Conservation (phyloP, 768 basidiomycete genomes). For the Lentinula lateritia region DNA sequence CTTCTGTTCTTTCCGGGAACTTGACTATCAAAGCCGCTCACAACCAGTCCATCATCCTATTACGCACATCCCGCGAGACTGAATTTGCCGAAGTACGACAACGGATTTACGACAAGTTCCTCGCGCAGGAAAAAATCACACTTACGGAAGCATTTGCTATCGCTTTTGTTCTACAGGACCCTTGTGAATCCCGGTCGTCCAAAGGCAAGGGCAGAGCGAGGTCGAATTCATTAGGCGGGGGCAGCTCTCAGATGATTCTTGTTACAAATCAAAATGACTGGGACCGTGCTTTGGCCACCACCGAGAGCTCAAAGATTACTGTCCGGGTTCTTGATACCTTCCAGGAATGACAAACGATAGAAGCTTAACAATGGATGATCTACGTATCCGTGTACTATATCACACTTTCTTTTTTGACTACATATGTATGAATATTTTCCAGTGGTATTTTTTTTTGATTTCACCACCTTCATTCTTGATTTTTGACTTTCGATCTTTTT, state of each 20-base stretch:
- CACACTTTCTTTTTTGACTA: neutral
- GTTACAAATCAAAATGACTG: conserved; percentile 57
- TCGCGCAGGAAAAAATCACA: conserved; percentile 50
- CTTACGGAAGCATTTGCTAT: conserved; percentile 53
- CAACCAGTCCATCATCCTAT: conserved; percentile 55
- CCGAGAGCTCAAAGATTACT: conserved; percentile 47
- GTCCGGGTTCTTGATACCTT: conserved; percentile 47
- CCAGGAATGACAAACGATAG: neutral
- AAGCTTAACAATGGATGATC: neutral
- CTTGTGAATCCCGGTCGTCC: conserved; percentile 8
- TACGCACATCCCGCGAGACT: conserved; percentile 45
- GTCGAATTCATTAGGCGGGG: conserved; percentile 29
- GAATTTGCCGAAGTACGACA: conserved; percentile 49
- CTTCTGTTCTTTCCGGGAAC: conserved; percentile 4
- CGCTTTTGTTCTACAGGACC: conserved; percentile 40
- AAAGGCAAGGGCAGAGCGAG: conserved; percentile 16
- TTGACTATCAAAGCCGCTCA: conserved; percentile 57
- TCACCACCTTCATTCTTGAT: too few species aligned
- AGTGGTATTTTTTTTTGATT: too few species aligned
- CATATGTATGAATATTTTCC: too few species aligned
- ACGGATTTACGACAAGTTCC: conserved; percentile 61
- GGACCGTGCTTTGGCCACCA: conserved; percentile 39
- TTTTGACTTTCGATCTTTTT: neutral
- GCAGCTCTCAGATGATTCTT: conserved; percentile 33
- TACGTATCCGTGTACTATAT: neutral